phyloP scores from a whole-genome alignment of 2,329 filamentous ascomycete genomes.

The Huntiella omanensis region DNA sequence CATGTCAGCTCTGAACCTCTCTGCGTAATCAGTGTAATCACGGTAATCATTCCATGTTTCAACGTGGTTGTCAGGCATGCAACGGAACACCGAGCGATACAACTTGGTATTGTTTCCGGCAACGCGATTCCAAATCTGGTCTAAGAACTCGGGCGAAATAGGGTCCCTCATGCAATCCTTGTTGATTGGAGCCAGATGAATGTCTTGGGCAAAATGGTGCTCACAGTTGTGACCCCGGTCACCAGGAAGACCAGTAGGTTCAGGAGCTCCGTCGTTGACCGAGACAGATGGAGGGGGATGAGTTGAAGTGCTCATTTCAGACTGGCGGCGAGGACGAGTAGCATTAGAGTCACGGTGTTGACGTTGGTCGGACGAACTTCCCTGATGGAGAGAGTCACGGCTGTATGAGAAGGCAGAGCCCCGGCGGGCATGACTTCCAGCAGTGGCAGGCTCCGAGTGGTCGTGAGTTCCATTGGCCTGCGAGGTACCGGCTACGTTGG shows the following conservation, averaged over 20 bases:
- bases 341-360: background rate
- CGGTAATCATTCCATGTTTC: slow-evolving; percentile 86
- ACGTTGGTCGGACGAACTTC: slow-evolving; percentile 14
- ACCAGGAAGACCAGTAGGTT: background rate
- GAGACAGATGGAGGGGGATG: slow-evolving; percentile 15
- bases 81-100: slow-evolving; percentile 83
- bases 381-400: background rate
- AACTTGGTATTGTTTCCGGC: slow-evolving; percentile 92
- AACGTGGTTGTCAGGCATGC: slow-evolving; percentile 91
- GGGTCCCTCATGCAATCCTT: slow-evolving; percentile 94
- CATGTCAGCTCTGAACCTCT: slow-evolving; percentile 55
- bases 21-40: slow-evolving; percentile 59
- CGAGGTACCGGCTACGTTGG: background rate
- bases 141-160: slow-evolving; percentile 60
- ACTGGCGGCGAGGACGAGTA: slow-evolving; percentile 3
- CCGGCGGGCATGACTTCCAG: slow-evolving; percentile 42
- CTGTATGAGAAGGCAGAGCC: slow-evolving; percentile 48
- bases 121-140: slow-evolving; percentile 71
- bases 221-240: slow-evolving; percentile 1
- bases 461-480: slow-evolving; percentile 49
- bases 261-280: background rate
- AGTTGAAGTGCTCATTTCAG: slow-evolving; percentile 5
- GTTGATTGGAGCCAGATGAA: slow-evolving; percentile 54
- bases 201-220: slow-evolving; percentile 43
- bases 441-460: slow-evolving; percentile 46